A percentile compares a stretch with the other conserved stretches of the same genome.
Conservation (phyloP, 1,284 basidiomycete genomes). For the Hypsizygus ulmarius region DNA sequence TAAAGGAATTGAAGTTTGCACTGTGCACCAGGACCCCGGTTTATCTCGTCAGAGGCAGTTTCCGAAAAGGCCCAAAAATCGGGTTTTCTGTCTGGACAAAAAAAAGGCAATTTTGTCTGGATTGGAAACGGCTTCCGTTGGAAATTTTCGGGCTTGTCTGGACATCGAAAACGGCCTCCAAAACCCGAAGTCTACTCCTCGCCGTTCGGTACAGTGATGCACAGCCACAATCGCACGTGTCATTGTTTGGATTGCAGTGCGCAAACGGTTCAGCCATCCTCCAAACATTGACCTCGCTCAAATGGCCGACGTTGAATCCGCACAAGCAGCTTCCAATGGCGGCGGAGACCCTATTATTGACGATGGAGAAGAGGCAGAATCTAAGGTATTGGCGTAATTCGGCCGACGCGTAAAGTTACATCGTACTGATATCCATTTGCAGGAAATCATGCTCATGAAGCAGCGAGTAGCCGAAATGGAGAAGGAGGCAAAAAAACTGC, state of each 20-base stretch:
- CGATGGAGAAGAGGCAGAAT: constrained; percentile 58
- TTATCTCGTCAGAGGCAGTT: too few relatives aligned
- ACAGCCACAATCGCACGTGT: constrained; percentile 25
- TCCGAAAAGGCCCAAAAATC: too few relatives aligned
- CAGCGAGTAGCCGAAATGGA: constrained; percentile 93
- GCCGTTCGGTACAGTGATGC: background rate
- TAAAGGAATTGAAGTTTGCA: too few relatives aligned
- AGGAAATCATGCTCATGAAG: constrained; percentile 89
- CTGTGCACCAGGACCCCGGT: too few relatives aligned
- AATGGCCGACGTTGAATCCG: constrained; percentile 43
- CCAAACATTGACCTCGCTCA: constrained; percentile 19
- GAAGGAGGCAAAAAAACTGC: constrained; percentile 82
- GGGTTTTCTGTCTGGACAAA: too few relatives aligned
- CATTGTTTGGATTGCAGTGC: constrained; percentile 14
- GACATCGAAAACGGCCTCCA: too few relatives aligned
- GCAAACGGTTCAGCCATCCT: constrained; percentile 8
- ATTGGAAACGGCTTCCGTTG: too few relatives aligned
- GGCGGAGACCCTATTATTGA: constrained; percentile 42
- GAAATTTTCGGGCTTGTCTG: too few relatives aligned
- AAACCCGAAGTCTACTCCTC: background rate
- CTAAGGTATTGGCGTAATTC: constrained; percentile 39
- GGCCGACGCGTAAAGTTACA: constrained; percentile 6
- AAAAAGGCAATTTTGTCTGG: too few relatives aligned
- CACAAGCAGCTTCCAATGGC: constrained; percentile 33
- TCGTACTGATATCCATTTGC: constrained; percentile 18